phyloP scores from a whole-genome alignment of 108 stramenopile species.

The Chaetoceros muelleri region DNA sequence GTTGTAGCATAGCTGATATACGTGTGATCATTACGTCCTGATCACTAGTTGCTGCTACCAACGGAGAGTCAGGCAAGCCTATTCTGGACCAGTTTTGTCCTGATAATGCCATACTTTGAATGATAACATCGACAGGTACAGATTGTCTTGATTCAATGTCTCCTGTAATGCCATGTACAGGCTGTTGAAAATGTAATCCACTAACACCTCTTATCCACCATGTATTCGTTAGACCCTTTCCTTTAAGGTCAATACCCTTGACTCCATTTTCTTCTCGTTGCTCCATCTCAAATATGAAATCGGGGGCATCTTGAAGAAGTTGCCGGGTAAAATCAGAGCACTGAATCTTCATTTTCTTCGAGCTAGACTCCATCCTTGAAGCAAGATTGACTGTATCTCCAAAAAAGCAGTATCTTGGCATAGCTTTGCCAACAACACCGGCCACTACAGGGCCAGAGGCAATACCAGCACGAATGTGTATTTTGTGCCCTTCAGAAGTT shows the following conservation, averaged over 20 bases:
- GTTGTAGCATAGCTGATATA: background rate
- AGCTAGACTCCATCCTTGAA: constrained; percentile 9
- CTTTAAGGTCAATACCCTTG: constrained; percentile 20
- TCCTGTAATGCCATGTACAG: no score
- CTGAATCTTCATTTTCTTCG: constrained; percentile 22
- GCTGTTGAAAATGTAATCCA: background rate
- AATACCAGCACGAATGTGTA: constrained; percentile 10
- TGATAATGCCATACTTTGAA: background rate
- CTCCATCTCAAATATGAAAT: constrained; percentile 7
- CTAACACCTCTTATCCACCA: constrained; percentile 10
- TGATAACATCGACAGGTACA: background rate
- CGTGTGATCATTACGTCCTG: background rate
- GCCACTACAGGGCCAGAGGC: constrained; percentile 39
- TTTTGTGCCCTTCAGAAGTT: background rate
- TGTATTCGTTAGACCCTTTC: constrained; percentile 23
- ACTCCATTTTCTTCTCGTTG: constrained; percentile 17
- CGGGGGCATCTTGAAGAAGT: constrained; percentile 23
- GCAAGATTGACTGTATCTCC: constrained; percentile 18
- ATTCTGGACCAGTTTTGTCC: background rate
- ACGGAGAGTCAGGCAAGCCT: background rate
- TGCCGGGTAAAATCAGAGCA: constrained; percentile 18
- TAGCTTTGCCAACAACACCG: constrained; percentile 32
- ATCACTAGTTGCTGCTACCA: background rate
- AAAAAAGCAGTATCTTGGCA: constrained; percentile 4
- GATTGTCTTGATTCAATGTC: background rate